Evolutionary conservation across 2,329 filamentous ascomycete species (phyloP).

Genomic region (Colletotrichum sansevieriae): DNA sequence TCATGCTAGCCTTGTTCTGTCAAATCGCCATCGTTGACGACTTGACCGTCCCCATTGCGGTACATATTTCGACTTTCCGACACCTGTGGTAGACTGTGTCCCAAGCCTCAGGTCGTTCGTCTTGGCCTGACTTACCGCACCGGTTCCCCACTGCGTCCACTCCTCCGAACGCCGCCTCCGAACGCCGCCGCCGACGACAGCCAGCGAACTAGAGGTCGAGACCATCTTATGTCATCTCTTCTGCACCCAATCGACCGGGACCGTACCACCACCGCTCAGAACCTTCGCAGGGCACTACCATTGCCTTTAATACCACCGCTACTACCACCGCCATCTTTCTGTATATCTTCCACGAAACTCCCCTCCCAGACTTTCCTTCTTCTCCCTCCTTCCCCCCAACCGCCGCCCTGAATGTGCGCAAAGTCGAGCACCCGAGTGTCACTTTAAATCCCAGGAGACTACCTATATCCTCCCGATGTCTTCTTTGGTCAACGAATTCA

Average conservation of each 20-base stretch:
- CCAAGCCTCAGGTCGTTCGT: slow-evolving; percentile 18
- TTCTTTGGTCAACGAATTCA: slow-evolving; percentile 73
- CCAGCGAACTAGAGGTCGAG: slow-evolving; percentile 31
- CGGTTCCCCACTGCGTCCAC: slow-evolving; percentile 16
- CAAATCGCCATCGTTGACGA: slow-evolving; percentile 17
- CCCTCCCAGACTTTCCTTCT: slow-evolving; percentile 11
- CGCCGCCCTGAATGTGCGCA: slow-evolving; percentile 34
- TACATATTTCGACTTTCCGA: slow-evolving; percentile 33
- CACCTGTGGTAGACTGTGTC: slow-evolving; percentile 28
- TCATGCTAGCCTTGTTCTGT: slow-evolving; percentile 22
- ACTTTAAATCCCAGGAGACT: slow-evolving; percentile 18
- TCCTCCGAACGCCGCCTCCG: slow-evolving; percentile 36
- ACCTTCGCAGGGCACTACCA: slow-evolving; percentile 8
- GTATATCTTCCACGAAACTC: slow-evolving; percentile 30
- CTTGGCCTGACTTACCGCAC: slow-evolving; percentile 16
- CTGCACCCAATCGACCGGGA: slow-evolving; percentile 41
- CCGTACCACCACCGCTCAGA: slow-evolving; percentile 32
- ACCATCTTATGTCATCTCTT: slow-evolving; percentile 41
- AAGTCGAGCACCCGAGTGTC: slow-evolving; percentile 20
- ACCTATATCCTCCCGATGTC: slow-evolving; percentile 60
- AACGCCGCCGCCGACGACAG: slow-evolving; percentile 36
- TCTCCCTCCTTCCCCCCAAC: slow-evolving; percentile 16
- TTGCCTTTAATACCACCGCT: neutral
- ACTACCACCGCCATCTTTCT: slow-evolving; percentile 24
- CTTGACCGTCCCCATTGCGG: slow-evolving; percentile 31